Conservation (phyloP, 2,329 filamentous ascomycete species). For the Rutstroemia sp. region DNA sequence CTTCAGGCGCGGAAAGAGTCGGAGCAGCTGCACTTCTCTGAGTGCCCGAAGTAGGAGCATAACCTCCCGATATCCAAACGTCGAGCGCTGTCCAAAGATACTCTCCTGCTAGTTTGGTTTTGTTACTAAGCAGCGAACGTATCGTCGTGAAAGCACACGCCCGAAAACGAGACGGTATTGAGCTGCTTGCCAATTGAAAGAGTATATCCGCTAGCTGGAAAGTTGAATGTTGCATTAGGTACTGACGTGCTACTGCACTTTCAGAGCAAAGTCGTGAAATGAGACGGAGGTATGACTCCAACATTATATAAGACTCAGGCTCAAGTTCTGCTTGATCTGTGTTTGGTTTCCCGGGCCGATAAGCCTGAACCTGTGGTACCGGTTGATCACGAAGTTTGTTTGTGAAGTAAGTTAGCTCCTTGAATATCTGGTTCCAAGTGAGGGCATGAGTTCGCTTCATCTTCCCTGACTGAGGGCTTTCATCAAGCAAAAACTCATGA, state of each 20-base stretch:
- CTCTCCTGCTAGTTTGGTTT: slow-evolving; percentile 58
- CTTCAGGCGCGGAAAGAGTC: slow-evolving; percentile 43
- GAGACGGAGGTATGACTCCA: slow-evolving; percentile 86
- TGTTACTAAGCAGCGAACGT: slow-evolving; percentile 67
- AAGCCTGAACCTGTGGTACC: slow-evolving; percentile 44
- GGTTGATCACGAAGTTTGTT: slow-evolving; percentile 70
- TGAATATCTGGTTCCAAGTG: slow-evolving; percentile 89
- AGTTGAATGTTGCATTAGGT: slow-evolving; percentile 57
- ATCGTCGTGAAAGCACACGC: slow-evolving; percentile 79
- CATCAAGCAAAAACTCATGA: slow-evolving; percentile 84
- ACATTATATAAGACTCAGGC: slow-evolving; percentile 91
- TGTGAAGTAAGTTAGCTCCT: slow-evolving; percentile 79
- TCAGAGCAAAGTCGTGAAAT: slow-evolving; percentile 75
- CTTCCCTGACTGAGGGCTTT: slow-evolving; percentile 68
- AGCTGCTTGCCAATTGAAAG: slow-evolving; percentile 70
- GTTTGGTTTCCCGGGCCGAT: slow-evolving; percentile 53
- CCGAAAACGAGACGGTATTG: slow-evolving; percentile 68
- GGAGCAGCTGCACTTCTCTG: slow-evolving; percentile 28
- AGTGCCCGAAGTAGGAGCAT: slow-evolving; percentile 36
- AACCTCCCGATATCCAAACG: slow-evolving; percentile 64
- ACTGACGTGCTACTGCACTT: slow-evolving; percentile 64
- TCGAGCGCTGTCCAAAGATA: slow-evolving; percentile 78
- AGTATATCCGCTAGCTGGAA: slow-evolving; percentile 68
- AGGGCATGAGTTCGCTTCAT: slow-evolving; percentile 77
- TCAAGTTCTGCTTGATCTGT: slow-evolving; percentile 69